Evolutionary conservation across 768 basidiomycete genomes (phyloP).

Genomic region (Vishniacozyma victoriae): DNA sequence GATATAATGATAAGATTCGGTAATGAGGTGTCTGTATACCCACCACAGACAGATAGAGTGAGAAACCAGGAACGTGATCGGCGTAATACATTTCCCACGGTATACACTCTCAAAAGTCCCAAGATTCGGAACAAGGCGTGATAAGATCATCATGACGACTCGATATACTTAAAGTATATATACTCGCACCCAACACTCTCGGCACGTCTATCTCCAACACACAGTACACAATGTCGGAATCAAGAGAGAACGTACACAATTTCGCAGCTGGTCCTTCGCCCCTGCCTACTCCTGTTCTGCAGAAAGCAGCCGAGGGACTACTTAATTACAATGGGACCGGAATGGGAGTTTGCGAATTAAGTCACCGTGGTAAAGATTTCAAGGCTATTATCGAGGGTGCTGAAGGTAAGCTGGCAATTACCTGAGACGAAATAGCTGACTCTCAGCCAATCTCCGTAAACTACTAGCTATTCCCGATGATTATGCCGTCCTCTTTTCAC

Average conservation of each 20-base stretch:
- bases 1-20: no score
- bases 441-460: constrained; percentile 58
- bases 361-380: constrained; percentile 90
- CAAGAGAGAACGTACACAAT: constrained; percentile 62
- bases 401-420: constrained; percentile 33
- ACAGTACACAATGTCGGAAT: background rate
- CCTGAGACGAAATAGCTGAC: background rate
- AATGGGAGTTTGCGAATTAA: constrained; percentile 92
- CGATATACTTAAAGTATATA: no score
- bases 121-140: no score
- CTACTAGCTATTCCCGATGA: constrained; percentile 76
- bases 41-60: no score
- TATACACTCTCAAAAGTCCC: no score
- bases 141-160: no score
- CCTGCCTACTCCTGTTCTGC: constrained; percentile 76
- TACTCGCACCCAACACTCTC: background rate
- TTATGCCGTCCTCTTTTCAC: constrained; percentile 83
- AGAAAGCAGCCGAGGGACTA: constrained; percentile 75
- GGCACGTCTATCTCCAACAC: background rate
- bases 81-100: no score
- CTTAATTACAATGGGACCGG: constrained; percentile 85
- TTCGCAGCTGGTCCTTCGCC: constrained; percentile 93
- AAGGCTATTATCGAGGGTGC: constrained; percentile 57
- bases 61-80: no score
- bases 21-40: no score